Evolutionary conservation across 2,329 filamentous ascomycete genomes (phyloP), one percentile per base, ranked within the genome.

Genomic region (Aspergillus flavus): DNA sequence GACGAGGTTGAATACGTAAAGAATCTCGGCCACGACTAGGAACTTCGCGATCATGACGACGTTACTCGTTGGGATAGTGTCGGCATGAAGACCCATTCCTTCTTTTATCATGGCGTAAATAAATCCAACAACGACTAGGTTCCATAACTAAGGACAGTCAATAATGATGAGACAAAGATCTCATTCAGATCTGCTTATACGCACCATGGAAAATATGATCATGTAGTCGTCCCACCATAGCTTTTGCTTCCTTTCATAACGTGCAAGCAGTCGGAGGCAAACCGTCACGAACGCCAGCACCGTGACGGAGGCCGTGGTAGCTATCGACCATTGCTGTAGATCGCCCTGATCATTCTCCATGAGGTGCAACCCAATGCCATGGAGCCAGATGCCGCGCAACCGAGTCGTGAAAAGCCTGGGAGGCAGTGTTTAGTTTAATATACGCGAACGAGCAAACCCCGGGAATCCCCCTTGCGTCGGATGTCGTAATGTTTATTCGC

Each of bases 201-300:
- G 52, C 68, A 84, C 82, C 82, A 82, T 80, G 1, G 82, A 83
- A 57, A 80, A 83, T 0, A 84, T 61, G 61, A 84, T 81, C 70
- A 82, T 75, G 69, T 77, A 84, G 68, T 84, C 82, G 72, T 84
- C 82, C 82, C 81, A 83, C 82, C 82, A 84, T 6, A 84, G 68
- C 62, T 71, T 69, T 61, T 82, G 81, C 3, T 71, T 77, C 53
- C 80, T 81, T 52, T 82, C 69, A 56, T 75, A 75, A 12, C 82
- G 79, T 61, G 80, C 79, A 32, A 78, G 59, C 6, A 84, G 57
- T 2, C 82, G 76, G 16, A 84, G 69, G n/a, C 45, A 70, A 14
- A 83, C 79, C 3, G 75, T 70, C 1, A 75, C 43, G 21, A 79
- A 64, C 2, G 81, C 78, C 30, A 84, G 70, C 7, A 78, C 71